Conservation (phyloP, 129 eudicot species). For the Lactuca saligna region DNA sequence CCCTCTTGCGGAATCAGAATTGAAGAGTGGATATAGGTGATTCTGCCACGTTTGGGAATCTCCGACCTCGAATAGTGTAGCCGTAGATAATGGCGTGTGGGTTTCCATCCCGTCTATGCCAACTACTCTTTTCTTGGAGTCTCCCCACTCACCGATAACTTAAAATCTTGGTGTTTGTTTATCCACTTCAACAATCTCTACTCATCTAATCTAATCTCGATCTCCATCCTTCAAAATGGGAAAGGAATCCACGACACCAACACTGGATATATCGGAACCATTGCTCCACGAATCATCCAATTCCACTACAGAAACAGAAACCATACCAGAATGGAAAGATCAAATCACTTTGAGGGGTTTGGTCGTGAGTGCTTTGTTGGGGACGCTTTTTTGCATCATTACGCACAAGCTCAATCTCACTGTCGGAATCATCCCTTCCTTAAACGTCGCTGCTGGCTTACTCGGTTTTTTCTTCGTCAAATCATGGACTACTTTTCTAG, state of each 20-base stretch:
- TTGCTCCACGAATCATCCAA: conserved; percentile 7
- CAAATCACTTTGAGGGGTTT: conserved; percentile 55
- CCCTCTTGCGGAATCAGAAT: too few relatives aligned
- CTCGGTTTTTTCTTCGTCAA: conserved; percentile 55
- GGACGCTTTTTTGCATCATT: conserved; percentile 55
- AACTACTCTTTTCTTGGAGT: neutral
- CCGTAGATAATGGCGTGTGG: neutral
- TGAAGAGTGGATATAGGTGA: neutral
- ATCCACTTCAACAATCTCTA: neutral
- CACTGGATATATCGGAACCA: conserved; percentile 10
- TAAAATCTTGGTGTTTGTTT: neutral
- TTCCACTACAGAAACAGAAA: conserved; percentile 9
- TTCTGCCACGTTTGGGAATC: neutral
- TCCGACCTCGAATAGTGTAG: neutral
- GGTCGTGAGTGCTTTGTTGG: conserved; percentile 35
- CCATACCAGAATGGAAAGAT: conserved; percentile 54
- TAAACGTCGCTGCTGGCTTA: conserved; percentile 71
- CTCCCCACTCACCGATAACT: neutral
- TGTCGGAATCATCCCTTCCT: conserved; percentile 66
- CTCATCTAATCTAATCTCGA: too few relatives aligned
- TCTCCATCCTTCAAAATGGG: conserved; percentile 6
- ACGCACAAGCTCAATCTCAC: conserved; percentile 61
- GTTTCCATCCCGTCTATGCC: neutral
- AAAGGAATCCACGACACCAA: conserved; percentile 12
- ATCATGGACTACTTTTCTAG: conserved; percentile 34